Percentiles rank a stretch among this genome's conserved stretches.
These are phyloP conservation scores for Leccinum truebloodii DNA, from an alignment of 768 basidiomycete species.

Conservation along the genomic window DNA sequence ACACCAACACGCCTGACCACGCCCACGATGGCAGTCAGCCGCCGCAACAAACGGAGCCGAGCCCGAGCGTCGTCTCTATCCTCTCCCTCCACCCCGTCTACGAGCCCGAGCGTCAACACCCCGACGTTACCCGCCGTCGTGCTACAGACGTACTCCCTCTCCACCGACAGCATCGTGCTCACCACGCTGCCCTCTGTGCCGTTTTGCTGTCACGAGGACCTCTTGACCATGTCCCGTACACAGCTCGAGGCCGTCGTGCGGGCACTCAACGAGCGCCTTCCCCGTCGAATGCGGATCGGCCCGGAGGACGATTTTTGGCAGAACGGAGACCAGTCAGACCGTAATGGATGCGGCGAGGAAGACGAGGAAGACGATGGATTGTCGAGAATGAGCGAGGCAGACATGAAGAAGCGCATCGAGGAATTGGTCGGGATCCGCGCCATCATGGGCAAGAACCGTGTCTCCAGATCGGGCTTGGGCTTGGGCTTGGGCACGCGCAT, in stretches of 20 bases:
- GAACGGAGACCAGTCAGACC: background rate
- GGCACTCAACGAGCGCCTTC: constrained; percentile 58
- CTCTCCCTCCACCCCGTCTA: constrained; percentile 10
- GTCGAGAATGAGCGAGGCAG: constrained; percentile 36
- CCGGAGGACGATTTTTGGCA: constrained; percentile 32
- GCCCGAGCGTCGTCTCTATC: constrained; percentile 7
- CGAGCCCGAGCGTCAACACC: constrained; percentile 3
- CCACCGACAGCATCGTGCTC: constrained; percentile 58
- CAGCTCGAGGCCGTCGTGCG: constrained; percentile 55
- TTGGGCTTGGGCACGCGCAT: constrained; percentile 7
- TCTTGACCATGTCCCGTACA: constrained; percentile 59
- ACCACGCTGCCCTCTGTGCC: constrained; percentile 58
- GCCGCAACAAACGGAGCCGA: constrained; percentile 23
- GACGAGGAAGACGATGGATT: constrained; percentile 15
- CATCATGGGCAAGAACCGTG: constrained; percentile 33
- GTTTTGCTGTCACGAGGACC: constrained; percentile 76
- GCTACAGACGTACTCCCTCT: constrained; percentile 55
- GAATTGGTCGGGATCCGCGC: constrained; percentile 56
- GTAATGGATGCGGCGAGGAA: background rate
- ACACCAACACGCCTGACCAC: constrained; percentile 26
- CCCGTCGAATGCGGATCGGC: constrained; percentile 51
- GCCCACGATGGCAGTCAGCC: constrained; percentile 22
- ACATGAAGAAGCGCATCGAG: constrained; percentile 59
- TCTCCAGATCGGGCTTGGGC: constrained; percentile 28
- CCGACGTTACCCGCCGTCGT: constrained; percentile 44